A percentile compares a stretch with the other conserved stretches of the same genome.
These are phyloP conservation scores for Solanum corneliomulleri DNA, from an alignment of 257 asterid genomes.

Conservation along the genomic window DNA sequence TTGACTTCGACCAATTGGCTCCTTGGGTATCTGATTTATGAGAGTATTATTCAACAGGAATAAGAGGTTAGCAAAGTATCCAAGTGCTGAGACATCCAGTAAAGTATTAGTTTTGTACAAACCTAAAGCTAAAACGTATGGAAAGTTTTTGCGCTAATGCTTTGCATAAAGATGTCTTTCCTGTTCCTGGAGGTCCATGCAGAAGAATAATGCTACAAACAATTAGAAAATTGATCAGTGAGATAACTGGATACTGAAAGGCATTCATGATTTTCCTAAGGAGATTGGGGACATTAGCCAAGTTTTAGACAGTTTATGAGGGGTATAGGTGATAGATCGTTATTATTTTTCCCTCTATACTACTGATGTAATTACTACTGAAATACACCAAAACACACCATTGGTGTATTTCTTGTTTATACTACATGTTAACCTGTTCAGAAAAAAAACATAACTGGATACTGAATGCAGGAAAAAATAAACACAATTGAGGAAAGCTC, in stretches of 20 bases:
- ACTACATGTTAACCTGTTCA: not conserved
- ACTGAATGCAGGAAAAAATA: not conserved
- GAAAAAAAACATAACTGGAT: not conserved
- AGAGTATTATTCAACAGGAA: not conserved
- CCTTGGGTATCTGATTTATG: constrained; percentile 56
- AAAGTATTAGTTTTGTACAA: not conserved
- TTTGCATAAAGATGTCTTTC: constrained; percentile 96
- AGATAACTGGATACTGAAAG: not conserved
- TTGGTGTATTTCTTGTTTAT: not conserved
- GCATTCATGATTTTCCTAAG: not conserved
- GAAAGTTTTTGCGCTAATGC: constrained; percentile 96
- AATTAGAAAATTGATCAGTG: constrained; percentile 9
- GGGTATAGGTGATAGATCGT: not conserved
- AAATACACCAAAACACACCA: not conserved
- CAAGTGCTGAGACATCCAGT: not conserved
- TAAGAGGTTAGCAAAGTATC: not conserved
- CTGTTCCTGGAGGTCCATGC: constrained; percentile 99
- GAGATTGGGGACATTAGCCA: not conserved
- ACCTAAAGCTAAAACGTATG: constrained; percentile 82
- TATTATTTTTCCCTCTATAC: too few relatives aligned
- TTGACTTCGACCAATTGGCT: constrained; percentile 92
- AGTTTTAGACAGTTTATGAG: not conserved
- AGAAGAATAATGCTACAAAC: constrained; percentile 82
- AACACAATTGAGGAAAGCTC: not conserved
- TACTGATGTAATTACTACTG: not conserved